phyloP scores from a whole-genome alignment of 805 yeast genomes.

The Metschnikowia noctiluminum region DNA sequence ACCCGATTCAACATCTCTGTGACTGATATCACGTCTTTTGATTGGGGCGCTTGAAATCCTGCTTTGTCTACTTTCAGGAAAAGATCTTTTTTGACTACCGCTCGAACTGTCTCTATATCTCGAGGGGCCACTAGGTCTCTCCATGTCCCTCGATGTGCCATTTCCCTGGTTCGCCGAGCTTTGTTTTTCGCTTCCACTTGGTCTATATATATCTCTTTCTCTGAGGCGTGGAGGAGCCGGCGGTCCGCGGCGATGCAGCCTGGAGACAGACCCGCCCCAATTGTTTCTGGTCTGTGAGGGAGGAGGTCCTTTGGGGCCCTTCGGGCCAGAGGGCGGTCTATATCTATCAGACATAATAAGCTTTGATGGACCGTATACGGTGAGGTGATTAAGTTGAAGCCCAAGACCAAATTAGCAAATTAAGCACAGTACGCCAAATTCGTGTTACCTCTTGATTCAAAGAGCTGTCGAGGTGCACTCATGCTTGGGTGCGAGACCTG shows the following conservation, averaged over 20 bases:
- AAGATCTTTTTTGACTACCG: slow-evolving; percentile 3
- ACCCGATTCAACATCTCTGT: neutral
- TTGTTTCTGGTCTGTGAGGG: slow-evolving; percentile 8
- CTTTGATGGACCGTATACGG: neutral
- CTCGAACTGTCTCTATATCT: slow-evolving; percentile 6
- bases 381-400: neutral
- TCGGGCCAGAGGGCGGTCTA: slow-evolving; percentile 21
- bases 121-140: slow-evolving; percentile 16
- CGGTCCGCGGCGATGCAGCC: slow-evolving; percentile 8
- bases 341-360: slow-evolving; percentile 19
- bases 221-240: slow-evolving; percentile 11
- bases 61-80: slow-evolving; percentile 6
- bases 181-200: slow-evolving; percentile 6
- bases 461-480: slow-evolving; percentile 8
- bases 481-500: slow-evolving; percentile 10
- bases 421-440: neutral
- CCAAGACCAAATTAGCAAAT: neutral
- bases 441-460: slow-evolving; percentile 2
- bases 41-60: neutral
- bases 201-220: slow-evolving; percentile 19
- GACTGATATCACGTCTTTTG: slow-evolving; percentile 10
- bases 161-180: neutral
- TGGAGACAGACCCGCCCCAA: slow-evolving; percentile 11
- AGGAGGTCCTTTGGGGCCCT: slow-evolving; percentile 16
- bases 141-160: slow-evolving; percentile 1